Evolutionary conservation across 2,329 filamentous ascomycete genomes (phyloP), one percentile per base, ranked within the genome.

Genomic region (Didymellaceae sp.): DNA sequence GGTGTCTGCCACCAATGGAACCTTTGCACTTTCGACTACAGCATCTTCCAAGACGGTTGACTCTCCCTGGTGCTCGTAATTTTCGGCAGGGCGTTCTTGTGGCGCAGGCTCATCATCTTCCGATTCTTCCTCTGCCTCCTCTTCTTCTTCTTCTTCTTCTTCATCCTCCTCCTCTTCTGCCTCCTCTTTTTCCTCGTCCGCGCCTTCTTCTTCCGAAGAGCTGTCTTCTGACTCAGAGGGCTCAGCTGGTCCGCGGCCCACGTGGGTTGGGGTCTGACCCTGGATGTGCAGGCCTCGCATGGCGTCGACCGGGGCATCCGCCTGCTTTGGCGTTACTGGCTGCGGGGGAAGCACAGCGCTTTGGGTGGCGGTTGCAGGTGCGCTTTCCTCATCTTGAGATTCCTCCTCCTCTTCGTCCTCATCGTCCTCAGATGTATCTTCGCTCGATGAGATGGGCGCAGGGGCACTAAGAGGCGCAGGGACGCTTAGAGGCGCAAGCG

Each of bases 1-100:
- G 11, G 74, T 63, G 45, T 78, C 73, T 11, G 70, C 63, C 33
- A 80, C 66, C 30, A 80, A 57, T 4, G 77, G 75, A 9, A 67
- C 72, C 24, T 68, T 63, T 10, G 66, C 70, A 43, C 74, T 75
- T 43, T 80, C 77, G 16, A 74, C 69, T 18, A 77, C 61, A 17
- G 77, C 77, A 17, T 77, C 72, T 42, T 80, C 78, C 55, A 80
- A 61, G 8, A 74, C 65, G 4, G 77, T 76, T 0, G 66, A 66
- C 40, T 77, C 75, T 31, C 78, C 74, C 49, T 81, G 78, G 51
- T 77, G 74, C 48, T 80, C 78, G 56, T 80, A 80, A 31, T 73
- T 62, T 25, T 68, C 68, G 25, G 67, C 67, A 10, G 61, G 57
- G 17, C 61, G 61, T 25, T 62, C 59, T 18, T 59, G 58, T 2